Evolutionary conservation across 805 yeast species (phyloP).

Genomic region (Pichia thaimueangensis): DNA sequence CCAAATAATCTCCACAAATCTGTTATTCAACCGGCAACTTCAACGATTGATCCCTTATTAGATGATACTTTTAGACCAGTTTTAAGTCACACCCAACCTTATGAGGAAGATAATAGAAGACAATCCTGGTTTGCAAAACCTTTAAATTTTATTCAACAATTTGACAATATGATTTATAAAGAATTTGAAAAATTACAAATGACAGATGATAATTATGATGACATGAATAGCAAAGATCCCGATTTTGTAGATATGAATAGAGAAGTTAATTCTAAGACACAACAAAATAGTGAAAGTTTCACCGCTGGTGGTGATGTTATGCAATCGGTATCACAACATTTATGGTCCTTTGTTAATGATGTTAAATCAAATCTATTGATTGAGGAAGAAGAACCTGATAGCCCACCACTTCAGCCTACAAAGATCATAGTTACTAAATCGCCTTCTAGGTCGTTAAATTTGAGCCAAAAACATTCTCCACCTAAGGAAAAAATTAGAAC

Average conservation of each 20-base stretch:
- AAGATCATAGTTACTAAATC: too few species aligned
- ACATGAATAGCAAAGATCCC: not conserved
- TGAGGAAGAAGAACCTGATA: constrained; percentile 13
- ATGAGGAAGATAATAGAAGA: not conserved
- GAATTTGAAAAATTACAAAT: constrained; percentile 53
- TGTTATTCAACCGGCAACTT: constrained; percentile 12
- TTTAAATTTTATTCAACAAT: constrained; percentile 54
- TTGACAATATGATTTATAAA: constrained; percentile 58
- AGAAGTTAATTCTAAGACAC: constrained; percentile 20
- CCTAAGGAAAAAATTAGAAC: constrained; percentile 14
- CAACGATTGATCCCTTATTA: constrained; percentile 20
- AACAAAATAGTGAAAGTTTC: constrained; percentile 15
- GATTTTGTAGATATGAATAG: constrained; percentile 7
- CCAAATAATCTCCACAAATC: constrained; percentile 17
- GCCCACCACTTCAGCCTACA: not conserved
- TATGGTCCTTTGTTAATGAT: constrained; percentile 48
- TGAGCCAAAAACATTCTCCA: not conserved
- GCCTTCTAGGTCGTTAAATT: not conserved
- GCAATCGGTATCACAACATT: constrained; percentile 34
- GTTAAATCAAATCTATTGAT: constrained; percentile 32
- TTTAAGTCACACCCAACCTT: not conserved
- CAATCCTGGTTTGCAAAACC: constrained; percentile 42
- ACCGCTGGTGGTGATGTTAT: constrained; percentile 25
- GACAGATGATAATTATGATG: constrained; percentile 26
- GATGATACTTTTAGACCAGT: constrained; percentile 16